Evolutionary conservation across 768 basidiomycete species (phyloP).

Genomic region (Cubamyces sp.): DNA sequence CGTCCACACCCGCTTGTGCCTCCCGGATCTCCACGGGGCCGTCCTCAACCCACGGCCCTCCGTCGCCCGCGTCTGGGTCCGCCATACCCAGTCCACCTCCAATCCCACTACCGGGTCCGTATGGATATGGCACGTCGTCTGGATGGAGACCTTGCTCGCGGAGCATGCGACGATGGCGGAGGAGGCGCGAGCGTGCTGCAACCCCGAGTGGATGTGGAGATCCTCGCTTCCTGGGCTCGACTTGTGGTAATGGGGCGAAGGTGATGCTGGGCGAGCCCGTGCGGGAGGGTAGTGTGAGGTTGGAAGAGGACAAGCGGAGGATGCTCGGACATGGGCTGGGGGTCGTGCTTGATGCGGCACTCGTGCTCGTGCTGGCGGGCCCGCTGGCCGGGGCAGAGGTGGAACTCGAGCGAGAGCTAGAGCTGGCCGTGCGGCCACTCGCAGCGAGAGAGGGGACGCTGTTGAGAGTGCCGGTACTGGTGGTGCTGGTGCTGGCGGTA

Average conservation of each 20-base stretch:
- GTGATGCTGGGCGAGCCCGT: constrained; percentile 30
- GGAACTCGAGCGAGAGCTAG: neutral
- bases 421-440: constrained; percentile 7
- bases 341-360: constrained; percentile 16
- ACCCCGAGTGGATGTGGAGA: constrained; percentile 38
- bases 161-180: constrained; percentile 35
- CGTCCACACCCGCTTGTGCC: constrained; percentile 20
- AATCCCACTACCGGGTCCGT: constrained; percentile 20
- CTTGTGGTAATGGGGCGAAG: constrained; percentile 42
- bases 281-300: constrained; percentile 24
- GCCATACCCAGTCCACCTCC: constrained; percentile 1
- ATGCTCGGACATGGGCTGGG: constrained; percentile 24
- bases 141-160: constrained; percentile 24
- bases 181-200: constrained; percentile 41
- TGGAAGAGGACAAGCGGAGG: constrained; percentile 26
- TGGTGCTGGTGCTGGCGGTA: neutral
- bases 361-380: neutral
- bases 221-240: constrained; percentile 37
- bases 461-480: neutral
- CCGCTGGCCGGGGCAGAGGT: neutral
- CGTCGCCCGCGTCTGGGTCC: constrained; percentile 2
- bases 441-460: constrained; percentile 17
- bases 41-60: constrained; percentile 3
- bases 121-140: constrained; percentile 11
- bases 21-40: constrained; percentile 19